Evolutionary conservation across 139 green algal genomes (phyloP).

Genomic region (Closterium sp.): DNA sequence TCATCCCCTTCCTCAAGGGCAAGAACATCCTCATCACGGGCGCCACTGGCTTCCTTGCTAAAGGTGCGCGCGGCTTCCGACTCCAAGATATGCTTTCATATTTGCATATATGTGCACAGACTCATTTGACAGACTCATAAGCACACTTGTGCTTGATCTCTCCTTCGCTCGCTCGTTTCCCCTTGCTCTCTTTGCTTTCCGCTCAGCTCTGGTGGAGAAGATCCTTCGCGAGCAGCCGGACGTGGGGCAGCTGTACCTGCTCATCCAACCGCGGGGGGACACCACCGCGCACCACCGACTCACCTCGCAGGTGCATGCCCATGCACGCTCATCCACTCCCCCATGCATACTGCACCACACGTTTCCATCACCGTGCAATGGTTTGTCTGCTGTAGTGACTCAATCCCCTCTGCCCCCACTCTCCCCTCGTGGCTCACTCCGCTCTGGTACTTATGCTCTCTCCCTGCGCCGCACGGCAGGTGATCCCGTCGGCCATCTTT

Average conservation of each 20-base stretch:
- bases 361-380: not conserved
- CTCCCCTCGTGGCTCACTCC: no score
- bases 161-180: not conserved
- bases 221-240: constrained; percentile 46
- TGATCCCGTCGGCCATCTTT: constrained; percentile 39
- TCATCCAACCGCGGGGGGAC: constrained; percentile 23
- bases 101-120: not conserved
- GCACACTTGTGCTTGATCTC: not conserved
- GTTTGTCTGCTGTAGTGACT: not conserved
- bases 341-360: not conserved
- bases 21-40: constrained; percentile 47
- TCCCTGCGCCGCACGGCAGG: not conserved
- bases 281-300: constrained; percentile 29
- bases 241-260: constrained; percentile 42
- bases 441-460: no score
- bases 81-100: not conserved
- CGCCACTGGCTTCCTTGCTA: constrained; percentile 50
- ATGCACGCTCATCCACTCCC: not conserved
- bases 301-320: constrained; percentile 3
- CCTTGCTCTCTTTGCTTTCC: not conserved
- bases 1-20: constrained; percentile 35
- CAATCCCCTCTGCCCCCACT: not conserved
- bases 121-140: no score
- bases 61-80: constrained; percentile 9
- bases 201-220: constrained; percentile 45